Evolutionary conservation across 1,284 basidiomycete species (phyloP), one percentile per base, ranked within the genome.

Genomic region (Trichosporon coremiiforme): DNA sequence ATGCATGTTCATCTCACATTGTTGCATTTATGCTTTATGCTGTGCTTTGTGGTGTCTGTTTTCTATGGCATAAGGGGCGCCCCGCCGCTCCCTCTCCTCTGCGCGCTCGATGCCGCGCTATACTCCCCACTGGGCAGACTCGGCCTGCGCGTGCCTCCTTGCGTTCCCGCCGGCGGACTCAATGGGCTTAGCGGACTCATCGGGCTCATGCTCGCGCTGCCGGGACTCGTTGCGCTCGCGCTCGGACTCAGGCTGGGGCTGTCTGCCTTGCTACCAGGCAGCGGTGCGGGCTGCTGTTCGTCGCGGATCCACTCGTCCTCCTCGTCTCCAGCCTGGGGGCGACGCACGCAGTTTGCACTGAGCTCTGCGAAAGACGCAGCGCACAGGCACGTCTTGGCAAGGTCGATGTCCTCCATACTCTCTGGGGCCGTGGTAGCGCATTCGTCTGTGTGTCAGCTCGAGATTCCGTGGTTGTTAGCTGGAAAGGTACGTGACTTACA

Each of bases 281-380:
- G 5, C 9, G 6, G 25, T 12, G 53, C 22, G 7, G 57, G 29
- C 31, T 33, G 31, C 57, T 9, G 57, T 2, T 60, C 57, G 31
- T 66, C 50, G 15, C 55, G 50, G 53, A 63, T 64, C 67, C 67
- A 68, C 53, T 68, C 69, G 63, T 70, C 69, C 25, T 64, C 66
- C 41, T 60, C 45, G 63, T 31, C 55, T 22, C 55, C 35, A 15
- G 36, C 36, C 38, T 66, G 55, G 5, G 65, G 68, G 1, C 45
- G 36, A n/a, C 20, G n/a, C 17, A 81, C 72, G 41, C 77, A 76
- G 12, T 75, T 76, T 31, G 79, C 78, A 1, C 76, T 74, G 10
- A 80, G 70, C 64, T 80, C 78, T 8, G 75, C 78, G 64, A 82
- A 80, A 5, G 74, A 73, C 8, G 64, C 66, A 9, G 76, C 76